Evolutionary conservation across 306 rosid species (phyloP), one percentile per base, ranked within the genome.

Genomic region (Cucurbita ficifolia): DNA sequence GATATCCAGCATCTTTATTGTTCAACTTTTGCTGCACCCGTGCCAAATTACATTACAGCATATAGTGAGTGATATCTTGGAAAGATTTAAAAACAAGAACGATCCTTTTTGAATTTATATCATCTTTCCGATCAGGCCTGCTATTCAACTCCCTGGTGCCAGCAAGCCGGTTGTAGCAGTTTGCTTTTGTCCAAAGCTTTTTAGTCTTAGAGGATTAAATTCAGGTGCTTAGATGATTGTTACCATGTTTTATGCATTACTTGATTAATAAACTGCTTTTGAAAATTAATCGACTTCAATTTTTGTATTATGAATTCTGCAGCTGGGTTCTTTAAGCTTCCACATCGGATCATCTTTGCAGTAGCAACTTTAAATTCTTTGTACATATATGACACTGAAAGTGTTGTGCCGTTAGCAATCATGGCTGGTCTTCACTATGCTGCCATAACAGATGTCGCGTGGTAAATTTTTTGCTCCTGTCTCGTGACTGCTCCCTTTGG

Each of bases 341-440:
- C 95, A 43, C 86, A 94, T 81, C 97, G 99, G 63, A 68, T 91
- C 62, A 70, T 94, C 79, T 94, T 90, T 84, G 97, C 92, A 1
- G 85, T 91, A 72, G 96, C 87, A 74, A 94, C 99, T 77, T 82
- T 94, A 86, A 91, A 89, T 83, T 94, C 97, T 1, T 62, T 94
- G 79, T 91, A 89, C 81, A 73, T 91, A 69, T 91, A 87, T 76
- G 97, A 91, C 80, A 94, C 96, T 2, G 91, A 94, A 87, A 82
- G 87, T 83, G 83, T 76, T 73, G 61, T 84, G 76, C 99, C 99
- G 18, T 81, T 89, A 80, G 97, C 88, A 63, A 22, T 94, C 74
- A 79, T 85, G 63, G 92, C 91, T 63, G 96, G 99, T 72, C 92
- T 94, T 79, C 97, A 94, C 81, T 94, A 91, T 77, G 92, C 97